Percentiles rank a stretch among this genome's conserved stretches.
These are phyloP conservation scores for Chondrostereum purpureum DNA, from an alignment of 1,284 basidiomycete species.

Conservation along the genomic window DNA sequence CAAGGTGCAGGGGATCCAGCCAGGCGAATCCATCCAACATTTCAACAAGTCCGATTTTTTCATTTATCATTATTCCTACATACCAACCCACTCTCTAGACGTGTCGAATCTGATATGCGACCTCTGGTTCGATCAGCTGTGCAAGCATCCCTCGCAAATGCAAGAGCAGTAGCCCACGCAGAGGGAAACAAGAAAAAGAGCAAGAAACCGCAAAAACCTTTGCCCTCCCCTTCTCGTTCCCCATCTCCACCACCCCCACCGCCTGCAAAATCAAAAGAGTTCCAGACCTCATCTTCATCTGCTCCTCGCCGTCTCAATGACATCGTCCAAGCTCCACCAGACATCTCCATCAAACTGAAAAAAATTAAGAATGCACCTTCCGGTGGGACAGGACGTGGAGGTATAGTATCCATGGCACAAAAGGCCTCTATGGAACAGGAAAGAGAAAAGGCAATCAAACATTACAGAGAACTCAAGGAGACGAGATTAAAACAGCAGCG, in stretches of 20 bases:
- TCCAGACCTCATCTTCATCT: constrained; percentile 45
- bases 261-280: constrained; percentile 42
- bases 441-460: constrained; percentile 56
- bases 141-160: constrained; percentile 46
- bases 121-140: constrained; percentile 56
- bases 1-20: constrained; percentile 35
- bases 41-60: constrained; percentile 56
- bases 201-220: constrained; percentile 9
- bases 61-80: constrained; percentile 1
- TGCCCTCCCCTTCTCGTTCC: constrained; percentile 14
- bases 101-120: constrained; percentile 66
- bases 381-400: constrained; percentile 25
- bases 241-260: constrained; percentile 19
- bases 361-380: constrained; percentile 13
- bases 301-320: constrained; percentile 63
- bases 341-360: constrained; percentile 23
- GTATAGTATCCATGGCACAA: constrained; percentile 66
- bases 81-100: constrained; percentile 29
- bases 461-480: constrained; percentile 66
- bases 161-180: constrained; percentile 29
- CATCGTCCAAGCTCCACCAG: constrained; percentile 61
- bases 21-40: constrained; percentile 65
- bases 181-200: constrained; percentile 13
- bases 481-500: constrained; percentile 9
- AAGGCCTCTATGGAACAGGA: constrained; percentile 70